Conservation (phyloP, 2,329 filamentous ascomycete genomes). For the Blastomyces percursus region DNA sequence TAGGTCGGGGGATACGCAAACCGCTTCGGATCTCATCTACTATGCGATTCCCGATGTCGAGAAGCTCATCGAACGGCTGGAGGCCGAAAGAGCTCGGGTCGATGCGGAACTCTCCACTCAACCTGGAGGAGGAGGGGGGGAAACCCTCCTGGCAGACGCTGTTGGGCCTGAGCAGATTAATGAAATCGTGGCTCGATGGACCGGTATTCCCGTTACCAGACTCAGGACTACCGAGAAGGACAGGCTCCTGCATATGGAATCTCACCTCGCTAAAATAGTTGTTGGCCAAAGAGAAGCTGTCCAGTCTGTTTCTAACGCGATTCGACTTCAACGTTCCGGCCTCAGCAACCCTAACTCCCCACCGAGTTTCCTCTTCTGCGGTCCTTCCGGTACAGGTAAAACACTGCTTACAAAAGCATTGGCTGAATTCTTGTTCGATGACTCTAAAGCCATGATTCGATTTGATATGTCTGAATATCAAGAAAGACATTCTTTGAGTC, state of each 20-base stretch:
- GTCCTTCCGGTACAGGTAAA: conserved; percentile 96
- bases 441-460: conserved; percentile 92
- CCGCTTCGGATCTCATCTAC: conserved; percentile 89
- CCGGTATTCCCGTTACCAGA: conserved; percentile 92
- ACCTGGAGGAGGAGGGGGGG: conserved; percentile 52
- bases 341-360: conserved; percentile 93
- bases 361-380: conserved; percentile 96
- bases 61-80: conserved; percentile 64
- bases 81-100: conserved; percentile 65
- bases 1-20: conserved; percentile 69
- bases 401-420: conserved; percentile 93
- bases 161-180: conserved; percentile 98
- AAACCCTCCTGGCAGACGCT: conserved; percentile 74
- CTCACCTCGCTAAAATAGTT: conserved; percentile 68
- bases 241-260: conserved; percentile 97
- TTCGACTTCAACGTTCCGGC: conserved; percentile 86
- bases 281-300: conserved; percentile 94
- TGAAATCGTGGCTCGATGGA: conserved; percentile 94
- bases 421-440: conserved; percentile 96
- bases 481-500: conserved; percentile 84
- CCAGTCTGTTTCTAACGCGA: conserved; percentile 84
- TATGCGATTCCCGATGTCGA: conserved; percentile 94
- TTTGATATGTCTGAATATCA: conserved; percentile 99
- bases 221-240: conserved; percentile 95
- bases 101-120: conserved; percentile 54